Conservation (phyloP, 2,329 filamentous ascomycete genomes). For the Fusarium irregulare region DNA sequence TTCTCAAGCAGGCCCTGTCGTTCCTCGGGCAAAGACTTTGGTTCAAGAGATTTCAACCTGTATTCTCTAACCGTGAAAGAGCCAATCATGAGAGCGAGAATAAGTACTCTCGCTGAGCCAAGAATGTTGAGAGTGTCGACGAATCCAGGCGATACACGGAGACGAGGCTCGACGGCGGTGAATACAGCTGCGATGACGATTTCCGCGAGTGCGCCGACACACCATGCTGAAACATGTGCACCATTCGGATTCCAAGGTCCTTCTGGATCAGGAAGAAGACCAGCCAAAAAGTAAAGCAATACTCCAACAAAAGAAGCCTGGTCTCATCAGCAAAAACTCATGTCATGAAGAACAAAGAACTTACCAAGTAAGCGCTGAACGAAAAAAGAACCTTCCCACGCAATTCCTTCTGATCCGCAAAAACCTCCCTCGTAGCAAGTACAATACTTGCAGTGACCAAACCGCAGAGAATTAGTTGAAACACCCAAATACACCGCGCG, state of each 20-base stretch:
- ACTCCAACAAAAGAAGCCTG: slow-evolving; percentile 56
- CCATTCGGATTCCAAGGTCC: slow-evolving; percentile 56
- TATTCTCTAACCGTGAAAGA: slow-evolving; percentile 49
- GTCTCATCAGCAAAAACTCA: background rate
- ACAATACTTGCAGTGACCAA: slow-evolving; percentile 52
- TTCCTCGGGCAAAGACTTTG: slow-evolving; percentile 50
- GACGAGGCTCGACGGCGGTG: slow-evolving; percentile 43
- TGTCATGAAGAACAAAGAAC: background rate
- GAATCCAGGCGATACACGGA: slow-evolving; percentile 47
- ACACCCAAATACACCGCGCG: slow-evolving; percentile 50
- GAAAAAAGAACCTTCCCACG: slow-evolving; percentile 49
- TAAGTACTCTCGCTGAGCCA: slow-evolving; percentile 47
- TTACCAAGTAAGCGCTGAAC: slow-evolving; percentile 56
- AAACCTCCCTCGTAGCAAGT: slow-evolving; percentile 48
- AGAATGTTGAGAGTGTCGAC: slow-evolving; percentile 49
- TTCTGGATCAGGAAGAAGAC: slow-evolving; percentile 57
- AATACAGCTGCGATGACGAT: slow-evolving; percentile 53
- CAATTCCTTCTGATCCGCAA: slow-evolving; percentile 44
- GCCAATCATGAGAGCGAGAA: slow-evolving; percentile 52
- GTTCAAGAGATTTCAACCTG: slow-evolving; percentile 42
- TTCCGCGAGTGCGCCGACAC: slow-evolving; percentile 51
- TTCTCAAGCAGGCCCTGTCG: slow-evolving; percentile 55
- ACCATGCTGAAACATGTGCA: slow-evolving; percentile 54
- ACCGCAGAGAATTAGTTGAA: slow-evolving; percentile 50
- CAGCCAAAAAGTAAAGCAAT: slow-evolving; percentile 56